A percentile compares a stretch with the other conserved stretches of the same genome.
These are phyloP conservation scores for Aureobasidium namibiae DNA, from an alignment of 2,329 filamentous ascomycete genomes.

Conservation along the genomic window DNA sequence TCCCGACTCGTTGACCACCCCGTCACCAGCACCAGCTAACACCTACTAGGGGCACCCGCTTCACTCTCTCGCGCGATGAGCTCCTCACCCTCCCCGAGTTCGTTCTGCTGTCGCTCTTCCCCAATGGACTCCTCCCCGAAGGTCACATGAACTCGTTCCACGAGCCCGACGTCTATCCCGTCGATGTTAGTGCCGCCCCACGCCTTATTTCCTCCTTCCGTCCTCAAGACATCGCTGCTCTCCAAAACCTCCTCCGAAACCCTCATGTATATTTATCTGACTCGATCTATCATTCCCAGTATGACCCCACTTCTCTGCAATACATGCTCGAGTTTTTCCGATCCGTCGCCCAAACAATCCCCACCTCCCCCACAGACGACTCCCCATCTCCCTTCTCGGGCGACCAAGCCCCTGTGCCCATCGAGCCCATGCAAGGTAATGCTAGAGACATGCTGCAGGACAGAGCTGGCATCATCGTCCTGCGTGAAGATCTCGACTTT, in stretches of 20 bases:
- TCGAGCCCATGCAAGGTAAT: conserved; percentile 58
- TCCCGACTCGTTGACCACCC: conserved; percentile 21
- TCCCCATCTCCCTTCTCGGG: conserved; percentile 40
- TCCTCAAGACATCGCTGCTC: conserved; percentile 28
- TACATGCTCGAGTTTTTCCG: conserved; percentile 99
- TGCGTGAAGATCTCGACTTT: conserved; percentile 94
- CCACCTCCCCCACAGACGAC: conserved; percentile 50
- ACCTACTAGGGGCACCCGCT: conserved; percentile 68
- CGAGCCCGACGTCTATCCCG: conserved; percentile 89
- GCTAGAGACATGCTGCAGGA: conserved; percentile 73
- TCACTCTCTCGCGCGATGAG: conserved; percentile 90
- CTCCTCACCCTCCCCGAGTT: conserved; percentile 94
- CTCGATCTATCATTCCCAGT: conserved; percentile 56
- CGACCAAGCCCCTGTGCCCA: conserved; percentile 45
- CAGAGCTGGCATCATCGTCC: conserved; percentile 89
- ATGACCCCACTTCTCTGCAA: conserved; percentile 89
- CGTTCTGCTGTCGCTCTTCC: conserved; percentile 92
- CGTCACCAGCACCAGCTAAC: conserved; percentile 19
- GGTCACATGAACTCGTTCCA: conserved; percentile 90
- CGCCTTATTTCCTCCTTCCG: conserved; percentile 25
- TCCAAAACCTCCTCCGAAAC: conserved; percentile 34
- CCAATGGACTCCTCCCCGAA: conserved; percentile 95
- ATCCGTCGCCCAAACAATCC: conserved; percentile 91
- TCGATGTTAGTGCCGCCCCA: conserved; percentile 66
- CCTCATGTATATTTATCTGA: conserved; percentile 47